A percentile compares a stretch with the other conserved stretches of the same genome.
These are phyloP conservation scores for Arachis stenosperma DNA, from an alignment of 306 rosid genomes.

Conservation along the genomic window DNA sequence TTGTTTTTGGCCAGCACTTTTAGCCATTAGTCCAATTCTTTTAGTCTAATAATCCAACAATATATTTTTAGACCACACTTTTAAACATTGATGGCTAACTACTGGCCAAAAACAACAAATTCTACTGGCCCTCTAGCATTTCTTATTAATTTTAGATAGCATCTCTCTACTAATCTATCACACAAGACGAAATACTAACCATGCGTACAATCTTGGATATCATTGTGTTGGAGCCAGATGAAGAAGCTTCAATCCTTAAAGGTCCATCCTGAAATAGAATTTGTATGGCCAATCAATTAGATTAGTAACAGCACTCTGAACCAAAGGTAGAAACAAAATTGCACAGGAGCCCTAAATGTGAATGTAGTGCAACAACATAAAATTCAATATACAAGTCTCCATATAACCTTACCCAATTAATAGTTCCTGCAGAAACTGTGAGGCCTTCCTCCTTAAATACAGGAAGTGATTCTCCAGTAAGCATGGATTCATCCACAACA, in stretches of 20 bases:
- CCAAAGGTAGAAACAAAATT: constrained; percentile 30
- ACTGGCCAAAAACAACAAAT: too few species aligned
- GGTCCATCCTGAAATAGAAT: constrained; percentile 91
- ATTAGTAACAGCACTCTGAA: constrained; percentile 27
- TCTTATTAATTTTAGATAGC: constrained; percentile 19
- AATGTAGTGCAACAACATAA: constrained; percentile 31
- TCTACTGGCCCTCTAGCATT: background rate
- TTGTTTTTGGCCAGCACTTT: too few species aligned
- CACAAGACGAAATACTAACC: constrained; percentile 56
- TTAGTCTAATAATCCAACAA: too few species aligned
- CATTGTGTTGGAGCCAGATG: constrained; percentile 91
- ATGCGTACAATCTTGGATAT: constrained; percentile 91
- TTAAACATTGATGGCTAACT: too few species aligned
- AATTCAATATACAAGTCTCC: constrained; percentile 35
- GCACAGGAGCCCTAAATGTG: constrained; percentile 14
- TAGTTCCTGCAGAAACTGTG: constrained; percentile 87
- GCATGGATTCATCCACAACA: constrained; percentile 98
- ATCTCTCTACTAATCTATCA: constrained; percentile 26
- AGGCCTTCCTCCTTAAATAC: constrained; percentile 89
- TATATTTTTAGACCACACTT: too few species aligned
- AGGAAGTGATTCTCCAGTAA: constrained; percentile 97
- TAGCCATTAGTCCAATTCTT: too few species aligned
- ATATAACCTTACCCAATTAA: constrained; percentile 80
- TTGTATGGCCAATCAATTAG: constrained; percentile 36
- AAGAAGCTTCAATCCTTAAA: constrained; percentile 89